Base-by-base conservation (phyloP, 2,329 filamentous ascomycete species). In the Alternaria consortialis region DNA sequence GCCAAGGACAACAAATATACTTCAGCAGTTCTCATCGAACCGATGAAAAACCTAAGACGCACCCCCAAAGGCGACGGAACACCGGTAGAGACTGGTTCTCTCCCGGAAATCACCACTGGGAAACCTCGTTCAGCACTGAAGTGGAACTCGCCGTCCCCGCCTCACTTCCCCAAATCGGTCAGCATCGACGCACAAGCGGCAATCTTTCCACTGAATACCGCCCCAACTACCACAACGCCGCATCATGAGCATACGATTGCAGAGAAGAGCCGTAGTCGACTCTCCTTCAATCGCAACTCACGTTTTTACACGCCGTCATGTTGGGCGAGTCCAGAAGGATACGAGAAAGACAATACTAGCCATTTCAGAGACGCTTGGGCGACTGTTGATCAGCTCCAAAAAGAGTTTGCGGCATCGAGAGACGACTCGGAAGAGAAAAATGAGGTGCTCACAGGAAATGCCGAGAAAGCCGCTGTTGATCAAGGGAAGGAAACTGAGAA, bases 261-360 rank as follows among this genome's bases (percentile, higher is more conserved):
- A 15, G 52, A 61, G 15, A 46, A 36, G 8, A 27, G 20, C 7
- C 53, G 43, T 7, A 12, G 7, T 3, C n/a, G 36, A 7, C 37
- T 7, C 7, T 34, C 27, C 4, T 60, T 54, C 52, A 20, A 53
- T 7, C 51, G 63, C 3, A 37, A 31, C 1, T 54, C 58, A 8
- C 6, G 9, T 3, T 34, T n/a, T 2, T 67, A 65, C 20, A 43
- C 13, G 7, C 43, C 60, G 15, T 39, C 54, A 17, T 53, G 53
- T 0, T 69, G 64, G 66, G 40, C 58, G 15, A 60, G 55, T 31
- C 66, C 58, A 9, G 39, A 58, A 9, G 62, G 62, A 1, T 61
- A 56, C 25, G 53, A 59, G 40, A 68, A 68, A n/a, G 13, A 52
- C 5, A 34, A 68, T 6, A 65, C 64, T 1, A 67, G 66, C 31